Percentiles rank a stretch among this genome's conserved stretches.
Conservation (phyloP, 148 eudicot species). For the Camellia lanceoleosa region DNA sequence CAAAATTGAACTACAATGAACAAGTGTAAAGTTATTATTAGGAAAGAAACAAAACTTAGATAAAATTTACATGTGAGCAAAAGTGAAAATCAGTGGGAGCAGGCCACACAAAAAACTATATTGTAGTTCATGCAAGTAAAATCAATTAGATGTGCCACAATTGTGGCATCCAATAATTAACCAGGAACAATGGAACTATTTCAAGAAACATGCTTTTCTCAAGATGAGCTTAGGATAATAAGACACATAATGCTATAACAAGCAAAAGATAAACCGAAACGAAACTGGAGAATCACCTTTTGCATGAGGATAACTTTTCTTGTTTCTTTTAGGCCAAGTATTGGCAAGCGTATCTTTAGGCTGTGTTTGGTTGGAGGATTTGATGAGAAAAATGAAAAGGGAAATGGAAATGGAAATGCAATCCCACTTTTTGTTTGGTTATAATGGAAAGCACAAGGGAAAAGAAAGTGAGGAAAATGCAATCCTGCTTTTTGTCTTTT, state of each 20-base stretch:
- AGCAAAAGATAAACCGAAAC: background rate
- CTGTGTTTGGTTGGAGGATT: too few species aligned
- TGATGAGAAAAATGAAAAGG: too few species aligned
- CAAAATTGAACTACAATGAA: constrained; percentile 50
- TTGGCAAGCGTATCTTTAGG: background rate
- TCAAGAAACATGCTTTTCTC: constrained; percentile 3
- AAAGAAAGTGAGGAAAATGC: too few species aligned
- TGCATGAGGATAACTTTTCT: constrained; percentile 6
- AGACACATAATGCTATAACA: background rate
- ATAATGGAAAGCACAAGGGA: too few species aligned
- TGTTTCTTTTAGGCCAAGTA: background rate
- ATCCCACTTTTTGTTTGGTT: too few species aligned
- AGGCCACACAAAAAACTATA: background rate
- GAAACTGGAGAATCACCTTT: background rate
- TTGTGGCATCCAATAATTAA: background rate
- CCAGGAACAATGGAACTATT: background rate
- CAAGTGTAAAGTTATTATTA: constrained; percentile 14
- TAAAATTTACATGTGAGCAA: background rate
- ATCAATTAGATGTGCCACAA: background rate
- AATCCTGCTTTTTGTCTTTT: too few species aligned
- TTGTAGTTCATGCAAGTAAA: background rate
- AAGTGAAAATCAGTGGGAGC: background rate
- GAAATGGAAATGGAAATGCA: too few species aligned
- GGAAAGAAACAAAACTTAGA: background rate
- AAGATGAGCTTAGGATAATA: constrained; percentile 2